Conservation (phyloP, 495 filamentous ascomycete genomes). For the Hyaloscypha bicolor region DNA sequence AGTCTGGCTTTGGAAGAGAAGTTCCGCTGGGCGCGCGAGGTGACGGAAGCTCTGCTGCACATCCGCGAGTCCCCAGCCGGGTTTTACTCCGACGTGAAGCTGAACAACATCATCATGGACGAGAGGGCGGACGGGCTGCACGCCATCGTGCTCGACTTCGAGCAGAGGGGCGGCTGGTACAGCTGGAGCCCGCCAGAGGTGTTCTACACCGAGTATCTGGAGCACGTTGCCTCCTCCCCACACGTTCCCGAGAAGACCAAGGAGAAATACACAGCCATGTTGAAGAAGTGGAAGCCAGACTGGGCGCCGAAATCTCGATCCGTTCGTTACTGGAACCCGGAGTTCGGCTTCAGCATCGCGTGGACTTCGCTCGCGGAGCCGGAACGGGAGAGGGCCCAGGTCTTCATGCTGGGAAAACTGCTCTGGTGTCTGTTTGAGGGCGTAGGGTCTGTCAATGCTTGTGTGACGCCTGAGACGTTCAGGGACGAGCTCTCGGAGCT, state of each 20-base stretch:
- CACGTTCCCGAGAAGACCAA: background rate
- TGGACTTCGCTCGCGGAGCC: background rate
- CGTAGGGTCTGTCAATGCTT: background rate
- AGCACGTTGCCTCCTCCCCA: conserved; percentile 27
- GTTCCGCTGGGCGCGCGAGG: conserved; percentile 36
- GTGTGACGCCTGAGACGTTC: background rate
- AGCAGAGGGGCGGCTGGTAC: conserved; percentile 54
- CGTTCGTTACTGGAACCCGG: conserved; percentile 1
- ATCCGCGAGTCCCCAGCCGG: conserved; percentile 30
- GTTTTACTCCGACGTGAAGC: conserved; percentile 44
- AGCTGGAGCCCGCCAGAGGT: conserved; percentile 54
- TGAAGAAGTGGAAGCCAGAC: background rate
- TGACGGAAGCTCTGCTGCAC: conserved; percentile 38
- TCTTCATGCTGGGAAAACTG: background rate
- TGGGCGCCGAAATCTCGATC: background rate
- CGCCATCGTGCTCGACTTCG: conserved; percentile 52
- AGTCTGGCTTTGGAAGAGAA: background rate
- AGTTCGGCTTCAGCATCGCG: background rate
- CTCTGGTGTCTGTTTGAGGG: conserved; percentile 7
- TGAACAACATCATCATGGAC: conserved; percentile 35
- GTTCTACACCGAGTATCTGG: conserved; percentile 43
- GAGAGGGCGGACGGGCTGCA: background rate
- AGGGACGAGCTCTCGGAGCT: background rate
- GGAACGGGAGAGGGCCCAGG: background rate
- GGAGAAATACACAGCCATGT: background rate